Evolutionary conservation across 768 basidiomycete species (phyloP).

Genomic region (Boletus vinaceobasis): DNA sequence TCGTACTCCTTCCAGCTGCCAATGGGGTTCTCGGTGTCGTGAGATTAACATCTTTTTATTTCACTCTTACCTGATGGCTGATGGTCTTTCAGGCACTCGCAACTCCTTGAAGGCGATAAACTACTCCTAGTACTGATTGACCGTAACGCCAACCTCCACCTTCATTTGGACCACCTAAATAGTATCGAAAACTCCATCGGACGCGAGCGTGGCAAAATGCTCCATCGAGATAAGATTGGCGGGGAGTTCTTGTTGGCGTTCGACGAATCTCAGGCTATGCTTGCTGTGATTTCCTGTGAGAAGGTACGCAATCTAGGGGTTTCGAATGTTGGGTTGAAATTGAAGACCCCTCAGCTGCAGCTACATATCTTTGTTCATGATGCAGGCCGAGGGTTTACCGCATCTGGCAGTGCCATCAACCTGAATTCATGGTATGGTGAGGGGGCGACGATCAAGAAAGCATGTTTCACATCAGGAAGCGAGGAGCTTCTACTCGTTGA

Average conservation of each 20-base stretch:
- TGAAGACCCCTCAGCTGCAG: conserved; percentile 26
- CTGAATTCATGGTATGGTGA: conserved; percentile 46
- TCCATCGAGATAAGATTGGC: conserved; percentile 48
- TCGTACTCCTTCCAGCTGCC: conserved; percentile 25
- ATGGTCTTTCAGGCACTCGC: conserved; percentile 29
- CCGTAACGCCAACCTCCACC: conserved; percentile 25
- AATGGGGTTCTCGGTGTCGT: conserved; percentile 24
- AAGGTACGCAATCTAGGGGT: conserved; percentile 33
- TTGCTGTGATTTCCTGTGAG: conserved; percentile 41
- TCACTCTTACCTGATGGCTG: neutral
- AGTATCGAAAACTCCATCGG: conserved; percentile 35
- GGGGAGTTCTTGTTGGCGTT: conserved; percentile 44
- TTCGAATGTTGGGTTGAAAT: neutral
- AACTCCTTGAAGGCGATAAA: conserved; percentile 40
- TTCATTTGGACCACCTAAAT: conserved; percentile 37
- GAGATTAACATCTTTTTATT: neutral
- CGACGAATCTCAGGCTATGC: conserved; percentile 49
- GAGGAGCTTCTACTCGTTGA: conserved; percentile 57
- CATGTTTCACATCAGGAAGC: conserved; percentile 45
- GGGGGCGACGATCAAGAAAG: conserved; percentile 33
- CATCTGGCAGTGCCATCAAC: conserved; percentile 41
- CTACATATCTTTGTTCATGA: conserved; percentile 50
- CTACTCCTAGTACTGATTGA: conserved; percentile 42
- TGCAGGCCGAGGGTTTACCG: conserved; percentile 42
- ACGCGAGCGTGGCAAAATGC: conserved; percentile 28